Conservation (phyloP, 1,284 basidiomycete genomes). For the Ustilago bromivora region DNA sequence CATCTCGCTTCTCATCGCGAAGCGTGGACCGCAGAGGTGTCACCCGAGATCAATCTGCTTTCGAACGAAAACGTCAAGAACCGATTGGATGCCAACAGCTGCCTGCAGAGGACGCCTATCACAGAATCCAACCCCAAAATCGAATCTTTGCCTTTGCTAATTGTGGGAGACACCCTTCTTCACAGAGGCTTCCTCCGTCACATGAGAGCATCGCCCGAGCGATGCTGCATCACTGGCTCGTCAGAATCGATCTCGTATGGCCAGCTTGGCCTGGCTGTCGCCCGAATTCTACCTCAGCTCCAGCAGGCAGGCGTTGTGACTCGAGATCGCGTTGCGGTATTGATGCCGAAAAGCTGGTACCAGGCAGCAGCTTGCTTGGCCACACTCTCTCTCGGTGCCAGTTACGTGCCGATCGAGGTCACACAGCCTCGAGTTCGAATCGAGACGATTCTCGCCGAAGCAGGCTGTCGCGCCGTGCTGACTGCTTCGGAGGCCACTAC, state of each 20-base stretch:
- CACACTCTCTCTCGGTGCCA: not conserved
- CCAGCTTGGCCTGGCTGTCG: not conserved
- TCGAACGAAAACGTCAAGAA: not conserved
- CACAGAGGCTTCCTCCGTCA: not conserved
- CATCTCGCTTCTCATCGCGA: not conserved
- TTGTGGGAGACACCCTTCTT: not conserved
- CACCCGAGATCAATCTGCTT: not conserved
- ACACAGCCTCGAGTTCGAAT: not conserved
- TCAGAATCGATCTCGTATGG: not conserved
- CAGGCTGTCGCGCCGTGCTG: not conserved
- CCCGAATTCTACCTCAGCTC: not conserved
- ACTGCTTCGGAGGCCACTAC: not conserved
- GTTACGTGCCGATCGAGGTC: not conserved
- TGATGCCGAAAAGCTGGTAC: not conserved
- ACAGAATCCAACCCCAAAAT: not conserved
- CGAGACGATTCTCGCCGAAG: not conserved
- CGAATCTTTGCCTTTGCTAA: too few relatives aligned
- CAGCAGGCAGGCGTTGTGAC: not conserved
- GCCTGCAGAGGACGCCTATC: not conserved
- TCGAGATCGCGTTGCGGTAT: not conserved
- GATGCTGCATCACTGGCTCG: not conserved
- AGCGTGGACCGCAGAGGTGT: not conserved
- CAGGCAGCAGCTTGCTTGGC: not conserved
- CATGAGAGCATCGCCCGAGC: not conserved
- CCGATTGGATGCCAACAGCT: not conserved